phyloP scores from a whole-genome alignment of 176 grass and related monocot species.

The Oryza meridionalis region DNA sequence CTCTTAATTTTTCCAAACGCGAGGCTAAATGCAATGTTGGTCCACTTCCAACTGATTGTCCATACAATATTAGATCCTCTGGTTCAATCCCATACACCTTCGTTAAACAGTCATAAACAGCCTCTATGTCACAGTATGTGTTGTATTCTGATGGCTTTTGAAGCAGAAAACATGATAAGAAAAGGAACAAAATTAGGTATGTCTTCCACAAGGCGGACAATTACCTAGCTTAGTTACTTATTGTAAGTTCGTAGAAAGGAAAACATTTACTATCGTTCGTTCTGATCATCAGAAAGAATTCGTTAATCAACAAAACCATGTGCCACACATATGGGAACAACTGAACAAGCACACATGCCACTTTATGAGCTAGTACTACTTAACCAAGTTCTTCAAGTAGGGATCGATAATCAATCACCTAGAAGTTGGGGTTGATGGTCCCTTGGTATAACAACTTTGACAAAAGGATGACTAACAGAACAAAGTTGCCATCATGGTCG shows the following conservation, averaged over 20 bases:
- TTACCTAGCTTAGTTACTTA: slow-evolving; percentile 9
- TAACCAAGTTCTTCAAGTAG: slow-evolving; percentile 33
- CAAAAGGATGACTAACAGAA: slow-evolving; percentile 48
- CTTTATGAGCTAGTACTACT: slow-evolving; percentile 22
- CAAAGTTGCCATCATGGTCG: slow-evolving; percentile 48
- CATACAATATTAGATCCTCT: slow-evolving; percentile 95
- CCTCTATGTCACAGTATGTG: slow-evolving; percentile 97
- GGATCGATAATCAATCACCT: slow-evolving; percentile 38
- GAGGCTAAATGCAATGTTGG: slow-evolving; percentile 91
- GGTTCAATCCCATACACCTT: slow-evolving; percentile 85
- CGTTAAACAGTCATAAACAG: slow-evolving; percentile 90
- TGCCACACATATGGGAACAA: not conserved
- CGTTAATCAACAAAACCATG: slow-evolving; percentile 10
- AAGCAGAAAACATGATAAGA: slow-evolving; percentile 32
- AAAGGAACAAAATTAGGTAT: slow-evolving; percentile 29
- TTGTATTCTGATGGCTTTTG: slow-evolving; percentile 94
- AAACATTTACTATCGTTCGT: not conserved
- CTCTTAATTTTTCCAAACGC: slow-evolving; percentile 76
- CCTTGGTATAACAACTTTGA: slow-evolving; percentile 37
- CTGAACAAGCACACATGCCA: slow-evolving; percentile 36
- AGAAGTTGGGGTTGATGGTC: slow-evolving; percentile 42
- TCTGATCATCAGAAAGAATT: not conserved
- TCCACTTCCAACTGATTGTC: slow-evolving; percentile 99
- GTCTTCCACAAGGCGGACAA: slow-evolving; percentile 30
- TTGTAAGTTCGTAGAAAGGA: not conserved